A percentile compares a stretch with the other conserved stretches of the same genome.
phyloP scores from a whole-genome alignment of 2,329 filamentous ascomycete genomes.

The Paraconiothyrium sp. region DNA sequence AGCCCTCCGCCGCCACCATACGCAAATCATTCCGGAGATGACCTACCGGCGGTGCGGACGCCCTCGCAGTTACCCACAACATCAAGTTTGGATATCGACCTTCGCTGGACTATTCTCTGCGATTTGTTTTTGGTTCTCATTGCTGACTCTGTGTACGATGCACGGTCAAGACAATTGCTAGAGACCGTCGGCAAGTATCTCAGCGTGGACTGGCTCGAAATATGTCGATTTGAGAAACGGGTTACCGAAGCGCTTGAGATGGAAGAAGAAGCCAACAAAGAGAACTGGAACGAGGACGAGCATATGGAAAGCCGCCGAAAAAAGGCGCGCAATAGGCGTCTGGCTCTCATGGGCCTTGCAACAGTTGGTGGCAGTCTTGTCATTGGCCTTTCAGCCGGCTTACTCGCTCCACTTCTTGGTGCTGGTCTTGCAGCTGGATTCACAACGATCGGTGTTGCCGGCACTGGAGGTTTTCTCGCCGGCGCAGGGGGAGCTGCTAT shows the following conservation, averaged over 20 bases:
- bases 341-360: constrained; percentile 95
- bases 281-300: constrained; percentile 97
- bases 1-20: constrained; percentile 66
- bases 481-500: constrained; percentile 92
- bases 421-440: constrained; percentile 93
- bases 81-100: constrained; percentile 90
- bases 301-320: constrained; percentile 90
- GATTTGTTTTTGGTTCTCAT: constrained; percentile 96
- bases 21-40: constrained; percentile 70
- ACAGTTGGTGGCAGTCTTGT: constrained; percentile 95
- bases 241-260: constrained; percentile 97
- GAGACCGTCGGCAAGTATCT: constrained; percentile 84
- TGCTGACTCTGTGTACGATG: constrained; percentile 92
- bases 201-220: constrained; percentile 87
- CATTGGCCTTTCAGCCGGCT: constrained; percentile 91
- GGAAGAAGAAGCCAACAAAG: constrained; percentile 92
- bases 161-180: constrained; percentile 83
- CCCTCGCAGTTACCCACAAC: constrained; percentile 84
- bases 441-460: constrained; percentile 90
- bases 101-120: constrained; percentile 96
- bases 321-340: constrained; percentile 79
- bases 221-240: constrained; percentile 95
- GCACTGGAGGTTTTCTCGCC: constrained; percentile 87
- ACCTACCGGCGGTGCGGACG: constrained; percentile 80
- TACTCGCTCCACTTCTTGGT: constrained; percentile 92